Evolutionary conservation across 768 basidiomycete genomes (phyloP).

Genomic region (Coprinopsis marcescibilis): DNA sequence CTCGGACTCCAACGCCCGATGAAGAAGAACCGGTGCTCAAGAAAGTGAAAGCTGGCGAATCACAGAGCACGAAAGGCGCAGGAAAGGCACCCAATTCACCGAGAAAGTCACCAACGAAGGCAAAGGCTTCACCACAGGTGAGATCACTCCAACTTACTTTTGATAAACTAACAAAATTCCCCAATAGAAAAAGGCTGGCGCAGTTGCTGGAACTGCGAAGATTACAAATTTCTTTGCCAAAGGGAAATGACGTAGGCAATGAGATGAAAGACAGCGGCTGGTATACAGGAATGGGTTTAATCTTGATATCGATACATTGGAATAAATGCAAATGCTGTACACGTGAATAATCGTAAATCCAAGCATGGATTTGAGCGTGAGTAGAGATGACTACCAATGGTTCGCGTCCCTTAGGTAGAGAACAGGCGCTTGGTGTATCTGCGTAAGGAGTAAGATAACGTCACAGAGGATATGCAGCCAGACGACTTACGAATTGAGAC

Average conservation of each 20-base stretch:
- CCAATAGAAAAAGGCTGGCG: neutral
- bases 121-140: slow-evolving; percentile 3
- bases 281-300: neutral
- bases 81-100: neutral
- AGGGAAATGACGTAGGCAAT: too few relatives aligned
- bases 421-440: slow-evolving; percentile 37
- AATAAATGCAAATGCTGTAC: neutral
- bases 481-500: slow-evolving; percentile 82
- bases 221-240: slow-evolving; percentile 12
- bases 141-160: neutral
- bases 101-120: neutral
- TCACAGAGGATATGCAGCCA: slow-evolving; percentile 11
- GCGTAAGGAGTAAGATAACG: neutral
- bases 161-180: neutral
- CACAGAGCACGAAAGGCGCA: too few relatives aligned
- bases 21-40: neutral
- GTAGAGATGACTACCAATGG: too few relatives aligned
- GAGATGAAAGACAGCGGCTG: too few relatives aligned
- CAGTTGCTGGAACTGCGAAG: slow-evolving; percentile 4
- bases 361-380: neutral
- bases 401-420: slow-evolving; percentile 13
- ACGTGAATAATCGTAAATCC: neutral
- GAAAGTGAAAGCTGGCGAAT: slow-evolving; percentile 1
- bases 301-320: slow-evolving; percentile 1
- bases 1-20: neutral